Base-by-base conservation (phyloP, 129 eudicot species). In the Oenanthe sinensis region DNA sequence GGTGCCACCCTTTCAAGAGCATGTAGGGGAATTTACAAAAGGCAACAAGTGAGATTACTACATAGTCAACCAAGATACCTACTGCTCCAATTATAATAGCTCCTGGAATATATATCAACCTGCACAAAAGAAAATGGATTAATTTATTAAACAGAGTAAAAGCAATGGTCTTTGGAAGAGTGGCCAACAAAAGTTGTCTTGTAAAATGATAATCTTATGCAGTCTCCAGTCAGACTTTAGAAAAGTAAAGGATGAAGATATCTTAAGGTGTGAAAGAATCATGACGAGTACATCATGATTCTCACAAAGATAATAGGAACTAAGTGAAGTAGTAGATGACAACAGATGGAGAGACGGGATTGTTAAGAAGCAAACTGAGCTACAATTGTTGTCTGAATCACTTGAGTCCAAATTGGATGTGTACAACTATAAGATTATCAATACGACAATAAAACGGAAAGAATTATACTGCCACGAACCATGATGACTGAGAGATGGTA, bases 1-100 rank as follows among this genome's bases (percentile, higher is more conserved):
- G 96, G 76, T 84, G 88, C 98, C 98, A 91, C 47, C 98, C 98
- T 77, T 91, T 94, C 74, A 91, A 81, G 80, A 94, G 90, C 98
- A 91, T 94, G 82, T 89, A 91, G 17, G 96, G 97, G 85, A 96
- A 85, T 82, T 94, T 94, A 45, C 71, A 77, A 20, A 88, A 30
- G 79, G 98, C 97, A 63, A 91, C 67, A 72, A 90, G 49, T 40
- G 96, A 85, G 85, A 94, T 91, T 73, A 94, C 83, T 4, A 87
- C 89, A 50, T 88, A 81, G 78, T 94, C 98, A 36, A 91, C 83
- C 78, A 78, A 43, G 37, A 88, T 55, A 40, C 98, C 98, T 44
- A 91, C 78, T 39, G 82, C 69, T 24, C 94, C 97, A 76, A 87
- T 89, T 67, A 91, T 39, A 62, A 91, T 52, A 11, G 97, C 93